Conservation (phyloP, 164 flowering plant species). For the Tetrastigma voinierianum region DNA sequence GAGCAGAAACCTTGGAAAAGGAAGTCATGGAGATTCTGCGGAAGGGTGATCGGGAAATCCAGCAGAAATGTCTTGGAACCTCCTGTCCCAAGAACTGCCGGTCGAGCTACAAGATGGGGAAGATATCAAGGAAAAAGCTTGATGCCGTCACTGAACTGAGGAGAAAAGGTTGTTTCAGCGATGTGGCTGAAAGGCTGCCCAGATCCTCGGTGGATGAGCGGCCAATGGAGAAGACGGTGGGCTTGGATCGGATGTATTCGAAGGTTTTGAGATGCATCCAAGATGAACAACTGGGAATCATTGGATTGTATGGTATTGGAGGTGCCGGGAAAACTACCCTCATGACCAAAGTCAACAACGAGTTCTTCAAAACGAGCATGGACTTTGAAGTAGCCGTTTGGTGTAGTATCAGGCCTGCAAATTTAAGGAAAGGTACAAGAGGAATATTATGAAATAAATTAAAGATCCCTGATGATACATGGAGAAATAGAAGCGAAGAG, state of each 20-base stretch:
- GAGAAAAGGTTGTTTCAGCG: neutral
- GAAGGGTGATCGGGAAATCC: neutral
- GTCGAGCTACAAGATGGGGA: conserved; percentile 21
- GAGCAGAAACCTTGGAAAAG: conserved; percentile 1
- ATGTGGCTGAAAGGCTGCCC: conserved; percentile 3
- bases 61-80: conserved; percentile 1
- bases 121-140: conserved; percentile 1
- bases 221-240: neutral
- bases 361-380: neutral
- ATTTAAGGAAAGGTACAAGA: conserved; percentile 4
- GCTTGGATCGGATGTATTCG: neutral
- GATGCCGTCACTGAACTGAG: neutral
- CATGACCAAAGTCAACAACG: conserved; percentile 9
- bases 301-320: conserved; percentile 20
- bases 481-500: neutral
- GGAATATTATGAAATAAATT: conserved; percentile 1
- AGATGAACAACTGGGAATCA: conserved; percentile 1
- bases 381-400: conserved; percentile 12
- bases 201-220: conserved; percentile 5
- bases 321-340: conserved; percentile 18
- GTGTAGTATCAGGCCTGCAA: conserved; percentile 10
- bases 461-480: no score
- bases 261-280: conserved; percentile 4
- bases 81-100: conserved; percentile 11
- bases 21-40: conserved; percentile 2